Evolutionary conservation across 1,139 yeast genomes (phyloP), one percentile per base, ranked within the genome.

Genomic region (Saccharomycopsis hybrid): DNA sequence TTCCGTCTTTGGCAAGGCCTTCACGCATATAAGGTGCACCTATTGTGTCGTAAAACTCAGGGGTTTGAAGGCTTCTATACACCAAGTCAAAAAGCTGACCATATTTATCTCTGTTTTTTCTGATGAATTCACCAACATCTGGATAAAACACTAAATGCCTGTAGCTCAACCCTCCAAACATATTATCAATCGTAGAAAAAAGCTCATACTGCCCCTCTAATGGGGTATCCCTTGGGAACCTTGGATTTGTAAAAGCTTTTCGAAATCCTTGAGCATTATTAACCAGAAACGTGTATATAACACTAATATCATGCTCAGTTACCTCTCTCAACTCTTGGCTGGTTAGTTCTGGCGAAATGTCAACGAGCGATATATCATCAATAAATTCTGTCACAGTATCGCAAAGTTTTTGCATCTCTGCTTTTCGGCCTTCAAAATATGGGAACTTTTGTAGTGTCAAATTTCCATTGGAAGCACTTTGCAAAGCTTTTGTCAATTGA

Each of bases 391-490:
- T 13, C n/a, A 51, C 18, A 1, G 5, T 25, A 18, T 48, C 50
- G 5, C 48, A 39, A 45, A 48, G 50, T 4, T 37, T 13, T 59
- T 50, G 2, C 57, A 54, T 25, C 25, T 45, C 52, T 2, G 35
- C 9, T 35, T 51, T 52, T 30, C 43, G 44, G 13, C 54, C 54
- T 29, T 48, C 60, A 9, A 62, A 62, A 1, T 60, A 41, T 2
- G 85, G 81, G 78, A 87, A 78, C 61, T 77, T 83, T 30, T 80
- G 66, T 25, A 80, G 68, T 2, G 72, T 68, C 43, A 76, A 69
- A 0, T 89, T 72, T 3, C 88, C 89, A 60, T 90, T 92, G 1
- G 96, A 96, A 70, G 90, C 77, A 57, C 85, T 81, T 66, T 92
- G 98, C 41, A 90, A 69, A 31, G 86, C 82, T 60, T 89, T 87